A percentile compares a stretch with the other conserved stretches of the same genome.
These are phyloP conservation scores for Eucalyptus sp. DNA, from an alignment of 345 rosid genomes.

Conservation along the genomic window DNA sequence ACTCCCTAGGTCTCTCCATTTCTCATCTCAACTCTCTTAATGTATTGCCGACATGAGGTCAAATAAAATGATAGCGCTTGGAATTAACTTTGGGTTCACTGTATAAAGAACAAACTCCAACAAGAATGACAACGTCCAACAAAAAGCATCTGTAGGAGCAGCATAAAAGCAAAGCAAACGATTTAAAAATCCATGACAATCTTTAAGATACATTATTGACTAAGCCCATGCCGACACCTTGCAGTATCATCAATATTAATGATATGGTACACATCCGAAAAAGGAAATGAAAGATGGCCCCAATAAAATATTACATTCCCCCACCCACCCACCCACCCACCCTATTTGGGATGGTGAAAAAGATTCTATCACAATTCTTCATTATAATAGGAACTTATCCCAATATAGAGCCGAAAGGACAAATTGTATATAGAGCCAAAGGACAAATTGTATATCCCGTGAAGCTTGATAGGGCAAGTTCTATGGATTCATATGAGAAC, in stretches of 20 bases:
- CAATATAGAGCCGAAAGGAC: not conserved
- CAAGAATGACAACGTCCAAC: not conserved
- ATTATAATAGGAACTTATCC: not conserved
- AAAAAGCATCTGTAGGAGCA: not conserved
- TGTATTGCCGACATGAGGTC: not conserved
- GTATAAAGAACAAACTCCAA: not conserved
- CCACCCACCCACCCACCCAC: too few species aligned
- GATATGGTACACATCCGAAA: not conserved
- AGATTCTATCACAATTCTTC: not conserved
- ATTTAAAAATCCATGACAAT: not conserved
- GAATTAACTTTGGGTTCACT: not conserved
- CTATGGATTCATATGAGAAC: too few species aligned
- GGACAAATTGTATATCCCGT: not conserved
- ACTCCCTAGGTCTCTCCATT: too few species aligned
- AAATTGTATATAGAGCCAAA: not conserved
- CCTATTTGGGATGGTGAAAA: not conserved
- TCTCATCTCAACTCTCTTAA: too few species aligned
- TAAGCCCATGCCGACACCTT: not conserved
- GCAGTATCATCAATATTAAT: not conserved
- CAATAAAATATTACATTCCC: too few species aligned
- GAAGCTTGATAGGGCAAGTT: too few species aligned
- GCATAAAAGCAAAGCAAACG: not conserved
- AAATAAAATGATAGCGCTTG: not conserved
- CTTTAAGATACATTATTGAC: not conserved
- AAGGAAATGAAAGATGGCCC: not conserved